Evolutionary conservation across 2,329 filamentous ascomycete genomes (phyloP).

Genomic region (Microascus cirrosus): DNA sequence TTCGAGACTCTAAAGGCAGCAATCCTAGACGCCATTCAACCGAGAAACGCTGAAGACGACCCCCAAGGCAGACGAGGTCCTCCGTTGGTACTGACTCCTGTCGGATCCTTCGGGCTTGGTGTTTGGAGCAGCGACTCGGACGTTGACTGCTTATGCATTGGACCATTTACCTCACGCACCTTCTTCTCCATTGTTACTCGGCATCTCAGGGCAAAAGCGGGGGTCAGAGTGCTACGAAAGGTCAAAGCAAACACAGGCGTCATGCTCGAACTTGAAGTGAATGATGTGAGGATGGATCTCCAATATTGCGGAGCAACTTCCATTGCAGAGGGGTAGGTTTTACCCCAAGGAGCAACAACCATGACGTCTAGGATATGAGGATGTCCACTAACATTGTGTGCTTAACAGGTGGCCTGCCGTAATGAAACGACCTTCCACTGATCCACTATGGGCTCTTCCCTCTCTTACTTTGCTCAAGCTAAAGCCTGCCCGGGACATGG

Average conservation of each 20-base stretch:
- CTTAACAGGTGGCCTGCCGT: conserved; percentile 29
- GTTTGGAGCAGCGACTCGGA: conserved; percentile 51
- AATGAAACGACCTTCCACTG: conserved; percentile 33
- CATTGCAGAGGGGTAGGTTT: conserved; percentile 34
- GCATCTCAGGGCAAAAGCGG: conserved; percentile 11
- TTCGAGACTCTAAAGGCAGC: conserved; percentile 31
- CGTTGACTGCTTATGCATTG: conserved; percentile 55
- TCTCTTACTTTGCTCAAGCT: conserved; percentile 47
- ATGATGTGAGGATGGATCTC: conserved; percentile 47
- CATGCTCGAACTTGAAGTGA: conserved; percentile 53
- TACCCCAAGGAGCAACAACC: too few relatives aligned
- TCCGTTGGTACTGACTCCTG: conserved; percentile 36
- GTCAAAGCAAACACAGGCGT: conserved; percentile 48
- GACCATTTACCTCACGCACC: conserved; percentile 45
- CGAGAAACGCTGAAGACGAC: conserved; percentile 11
- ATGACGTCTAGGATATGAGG: too few relatives aligned
- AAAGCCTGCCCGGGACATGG: conserved; percentile 52
- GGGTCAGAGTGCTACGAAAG: conserved; percentile 40
- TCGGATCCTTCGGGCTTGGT: conserved; percentile 55
- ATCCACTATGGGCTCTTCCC: conserved; percentile 44
- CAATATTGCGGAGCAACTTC: conserved; percentile 53
- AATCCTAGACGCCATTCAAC: conserved; percentile 11
- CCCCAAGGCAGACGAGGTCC: neutral
- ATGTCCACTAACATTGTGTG: neutral
- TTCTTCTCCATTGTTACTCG: conserved; percentile 34